Base-by-base conservation (phyloP, 148 eudicot genomes). In the Camellia lanceoleosa region DNA sequence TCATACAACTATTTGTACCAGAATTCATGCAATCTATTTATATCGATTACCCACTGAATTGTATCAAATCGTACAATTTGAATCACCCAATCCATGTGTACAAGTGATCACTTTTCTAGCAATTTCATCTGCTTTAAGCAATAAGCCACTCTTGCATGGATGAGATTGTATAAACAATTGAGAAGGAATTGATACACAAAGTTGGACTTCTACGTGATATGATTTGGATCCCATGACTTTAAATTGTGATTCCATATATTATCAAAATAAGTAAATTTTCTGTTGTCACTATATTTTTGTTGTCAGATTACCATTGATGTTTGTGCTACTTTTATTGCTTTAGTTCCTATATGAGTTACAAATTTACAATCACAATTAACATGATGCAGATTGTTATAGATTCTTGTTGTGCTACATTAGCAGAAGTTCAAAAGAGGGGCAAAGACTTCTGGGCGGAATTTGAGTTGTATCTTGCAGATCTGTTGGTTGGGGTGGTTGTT, bases 371-470 rank as follows among this genome's bases (percentile, higher is more conserved):
- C 43, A 18, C 68, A 41, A 14, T 60, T 43, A 52, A n/a, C 46
- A 11, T 84, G 64, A 52, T 87, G 93, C 91, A 91, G 94, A 85
- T 89, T 75, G 88, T 89, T 73, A 89, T 91, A 79, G 94, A 91
- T 89, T 87, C 90, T 67, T 82, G 90, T 75, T 91, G 94, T 85
- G 94, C 92, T 55, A 91, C 94, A 5, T 84, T 91, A 82, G 94
- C 94, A 68, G 94, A 91, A 78, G 82, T 82, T 77, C 91, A 91
- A 72, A 89, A 91, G 80, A 85, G 94, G 75, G 94, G 94, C 18
- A 86, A 91, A 71, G 92, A 89, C 75, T 91, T 91, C 79, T 91
- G 94, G 94, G 86, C 88, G 23, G 94, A 91, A 81, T 89, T 91
- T 87, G 94, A 91, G 78, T 67, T 90, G 61, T 90, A 89, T 68